A percentile compares a stretch with the other conserved stretches of the same genome.
Conservation (phyloP, 1,284 basidiomycete genomes). For the Leccinum pachyderme region DNA sequence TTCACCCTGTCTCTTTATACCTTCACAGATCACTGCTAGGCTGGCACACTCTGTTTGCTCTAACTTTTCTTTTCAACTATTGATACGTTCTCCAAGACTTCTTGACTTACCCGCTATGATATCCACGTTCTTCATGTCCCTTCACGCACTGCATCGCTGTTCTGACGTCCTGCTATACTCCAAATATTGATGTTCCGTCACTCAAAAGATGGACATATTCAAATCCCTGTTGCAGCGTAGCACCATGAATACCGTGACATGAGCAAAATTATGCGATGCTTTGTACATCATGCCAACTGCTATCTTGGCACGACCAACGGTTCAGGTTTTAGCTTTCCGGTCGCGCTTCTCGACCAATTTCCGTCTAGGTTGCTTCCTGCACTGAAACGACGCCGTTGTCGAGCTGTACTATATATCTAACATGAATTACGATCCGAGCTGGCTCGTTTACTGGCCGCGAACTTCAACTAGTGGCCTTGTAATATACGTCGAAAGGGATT, state of each 20-base stretch:
- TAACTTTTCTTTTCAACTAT: slow-evolving; percentile 9
- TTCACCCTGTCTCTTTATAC: slow-evolving; percentile 2
- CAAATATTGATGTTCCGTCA: slow-evolving; percentile 34
- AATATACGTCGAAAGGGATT: not conserved
- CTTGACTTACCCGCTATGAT: slow-evolving; percentile 39
- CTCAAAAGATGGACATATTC: not conserved
- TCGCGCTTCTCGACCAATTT: not conserved
- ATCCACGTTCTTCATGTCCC: slow-evolving; percentile 43
- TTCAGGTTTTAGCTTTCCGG: not conserved
- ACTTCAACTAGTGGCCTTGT: not conserved
- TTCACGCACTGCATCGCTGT: slow-evolving; percentile 45
- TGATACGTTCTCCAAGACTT: slow-evolving; percentile 32
- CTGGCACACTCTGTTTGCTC: slow-evolving; percentile 5
- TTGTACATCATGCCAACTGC: not conserved
- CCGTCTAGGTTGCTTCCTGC: not conserved
- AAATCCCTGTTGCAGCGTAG: slow-evolving; percentile 41
- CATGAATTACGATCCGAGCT: not conserved
- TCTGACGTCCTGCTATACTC: slow-evolving; percentile 52
- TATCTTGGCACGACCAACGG: too few species aligned
- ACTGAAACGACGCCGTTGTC: not conserved
- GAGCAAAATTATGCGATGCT: not conserved
- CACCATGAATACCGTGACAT: slow-evolving; percentile 33
- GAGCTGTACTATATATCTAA: not conserved
- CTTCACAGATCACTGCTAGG: slow-evolving; percentile 6
- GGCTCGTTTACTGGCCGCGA: not conserved